Base-by-base conservation (phyloP, 306 rosid genomes). In the Mucuna pruriens region DNA sequence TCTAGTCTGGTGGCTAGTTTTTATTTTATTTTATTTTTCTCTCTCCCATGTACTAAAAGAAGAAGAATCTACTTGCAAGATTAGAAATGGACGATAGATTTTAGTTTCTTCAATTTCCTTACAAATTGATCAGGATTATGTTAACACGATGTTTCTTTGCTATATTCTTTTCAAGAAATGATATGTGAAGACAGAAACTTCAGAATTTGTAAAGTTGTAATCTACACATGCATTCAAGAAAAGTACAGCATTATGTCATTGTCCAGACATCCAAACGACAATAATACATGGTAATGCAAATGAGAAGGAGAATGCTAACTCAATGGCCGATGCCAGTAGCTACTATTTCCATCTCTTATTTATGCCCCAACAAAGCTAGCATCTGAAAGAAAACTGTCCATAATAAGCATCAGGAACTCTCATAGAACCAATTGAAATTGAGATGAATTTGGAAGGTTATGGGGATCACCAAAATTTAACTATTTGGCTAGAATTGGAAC, bases 401-500 rank as follows among this genome's bases (percentile, higher is more conserved):
- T 26, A 60, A 44, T 46, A 67, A 60, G 65, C 70, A 75, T 25
- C 38, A 62, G 13, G 79, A 16, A 39, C 61, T 64, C 42, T 15
- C 12, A 12, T 9, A 33, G 72, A 40, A 33, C 69, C 62, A 67
- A 36, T 57, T 26, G 71, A 22, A 66, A 74, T 6, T 38, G 33
- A 80, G 44, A 76, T 63, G 77, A 54, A 46, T 19, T 38, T 1
- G 0, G 15, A 4, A 66, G 75, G 39, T 52, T 44, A 36, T n/a
- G 54, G 15, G 17, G 42, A 60, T 74, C 48, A 78, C 79, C 86
- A 6, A 15, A 22, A 78, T 72, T 58, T 13, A 68, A 72, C 57
- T 60, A 82, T 77, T 73, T 83, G 62, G 97, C 99, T 6, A 93
- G 95, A 80, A 95, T 87, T 26, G 87, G 84, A 71, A 84, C 82